These are phyloP conservation scores for Zygoascus sp. DNA, from an alignment of 1,139 yeast genomes.

Conservation along the genomic window DNA sequence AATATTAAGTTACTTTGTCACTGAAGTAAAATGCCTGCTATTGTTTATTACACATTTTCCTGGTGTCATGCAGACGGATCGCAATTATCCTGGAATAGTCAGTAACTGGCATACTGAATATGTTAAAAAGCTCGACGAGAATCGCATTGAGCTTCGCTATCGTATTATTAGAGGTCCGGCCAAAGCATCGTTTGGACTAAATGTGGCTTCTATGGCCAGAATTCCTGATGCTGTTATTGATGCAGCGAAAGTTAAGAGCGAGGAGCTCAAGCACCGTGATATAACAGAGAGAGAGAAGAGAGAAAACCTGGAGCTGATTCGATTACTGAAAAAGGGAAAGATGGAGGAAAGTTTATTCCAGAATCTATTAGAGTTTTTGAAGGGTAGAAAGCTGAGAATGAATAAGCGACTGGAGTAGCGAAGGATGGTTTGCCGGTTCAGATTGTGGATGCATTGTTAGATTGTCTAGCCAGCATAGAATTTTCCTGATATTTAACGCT, in stretches of 20 bases:
- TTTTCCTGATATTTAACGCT: no score
- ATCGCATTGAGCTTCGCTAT: conserved; percentile 30
- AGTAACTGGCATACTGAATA: conserved; percentile 75
- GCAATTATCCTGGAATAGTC: conserved; percentile 40
- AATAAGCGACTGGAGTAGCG: no score
- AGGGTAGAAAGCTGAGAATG: not conserved
- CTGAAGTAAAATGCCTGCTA: conserved; percentile 48
- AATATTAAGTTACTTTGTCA: conserved; percentile 59
- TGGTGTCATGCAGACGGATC: conserved; percentile 54
- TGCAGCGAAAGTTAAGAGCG: conserved; percentile 26
- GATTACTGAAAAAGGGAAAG: not conserved
- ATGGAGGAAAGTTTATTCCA: not conserved
- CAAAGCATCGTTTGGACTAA: conserved; percentile 35
- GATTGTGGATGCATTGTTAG: no score
- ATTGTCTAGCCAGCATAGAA: no score
- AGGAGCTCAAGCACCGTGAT: conserved; percentile 19
- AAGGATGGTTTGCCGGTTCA: no score
- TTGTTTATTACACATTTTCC: conserved; percentile 89
- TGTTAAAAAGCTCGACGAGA: conserved; percentile 37
- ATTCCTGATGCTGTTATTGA: conserved; percentile 30
- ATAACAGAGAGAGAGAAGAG: not conserved
- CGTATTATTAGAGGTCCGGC: conserved; percentile 34
- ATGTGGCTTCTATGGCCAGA: conserved; percentile 37
- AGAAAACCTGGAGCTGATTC: not conserved
- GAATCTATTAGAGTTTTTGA: not conserved